A percentile compares a stretch with the other conserved stretches of the same genome.
phyloP scores from a whole-genome alignment of 371 early-diverging fungal genomes.

The Mucor irregularis region DNA sequence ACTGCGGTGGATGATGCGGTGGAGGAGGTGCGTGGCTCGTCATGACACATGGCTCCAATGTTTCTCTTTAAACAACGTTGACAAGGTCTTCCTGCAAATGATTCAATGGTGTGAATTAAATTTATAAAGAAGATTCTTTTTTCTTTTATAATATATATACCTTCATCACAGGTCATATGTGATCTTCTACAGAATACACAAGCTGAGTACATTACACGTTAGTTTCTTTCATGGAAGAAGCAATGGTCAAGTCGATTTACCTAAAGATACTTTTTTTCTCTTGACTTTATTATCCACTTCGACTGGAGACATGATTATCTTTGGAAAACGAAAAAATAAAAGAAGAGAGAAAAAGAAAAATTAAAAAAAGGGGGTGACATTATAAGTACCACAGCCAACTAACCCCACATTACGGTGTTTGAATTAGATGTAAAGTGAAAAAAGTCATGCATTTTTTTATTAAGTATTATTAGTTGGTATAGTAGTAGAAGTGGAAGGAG shows the following conservation, averaged over 20 bases:
- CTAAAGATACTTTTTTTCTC: slow-evolving; percentile 6
- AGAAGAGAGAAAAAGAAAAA: background rate
- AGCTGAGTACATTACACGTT: slow-evolving; percentile 33
- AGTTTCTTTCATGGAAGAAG: too few relatives aligned
- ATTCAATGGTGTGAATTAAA: background rate
- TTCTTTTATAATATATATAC: slow-evolving; percentile 34
- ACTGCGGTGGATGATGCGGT: background rate
- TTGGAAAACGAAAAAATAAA: background rate
- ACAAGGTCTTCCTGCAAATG: slow-evolving; percentile 68
- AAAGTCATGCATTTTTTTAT: too few relatives aligned
- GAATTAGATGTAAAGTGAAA: too few relatives aligned
- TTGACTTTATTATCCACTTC: background rate
- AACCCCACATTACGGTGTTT: too few relatives aligned
- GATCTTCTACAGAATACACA: slow-evolving; percentile 77
- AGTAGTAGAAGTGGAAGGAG: too few relatives aligned
- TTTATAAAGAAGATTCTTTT: too few relatives aligned
- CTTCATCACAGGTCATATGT: slow-evolving; percentile 72
- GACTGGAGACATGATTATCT: background rate
- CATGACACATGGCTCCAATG: slow-evolving; percentile 25
- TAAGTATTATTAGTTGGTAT: too few relatives aligned
- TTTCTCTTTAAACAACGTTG: slow-evolving; percentile 84
- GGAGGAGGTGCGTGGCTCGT: too few relatives aligned
- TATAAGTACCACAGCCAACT: background rate
- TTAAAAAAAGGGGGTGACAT: background rate
- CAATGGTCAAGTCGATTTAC: background rate